Evolutionary conservation across 2,329 filamentous ascomycete genomes (phyloP).

Genomic region (Apiospora saccharicola): DNA sequence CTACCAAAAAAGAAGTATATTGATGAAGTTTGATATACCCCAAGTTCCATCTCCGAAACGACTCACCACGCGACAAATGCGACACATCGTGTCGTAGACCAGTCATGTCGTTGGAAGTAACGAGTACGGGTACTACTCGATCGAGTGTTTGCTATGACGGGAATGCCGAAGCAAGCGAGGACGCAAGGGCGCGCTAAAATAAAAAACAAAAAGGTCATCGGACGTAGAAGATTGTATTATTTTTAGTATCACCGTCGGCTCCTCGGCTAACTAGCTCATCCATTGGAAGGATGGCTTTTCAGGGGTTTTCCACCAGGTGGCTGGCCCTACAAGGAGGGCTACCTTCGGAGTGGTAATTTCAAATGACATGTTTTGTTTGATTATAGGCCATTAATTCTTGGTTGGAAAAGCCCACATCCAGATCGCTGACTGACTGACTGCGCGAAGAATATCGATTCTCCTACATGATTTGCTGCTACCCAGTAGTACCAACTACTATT

Average conservation of each 20-base stretch:
- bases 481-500: neutral
- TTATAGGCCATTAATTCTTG: neutral
- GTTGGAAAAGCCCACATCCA: neutral
- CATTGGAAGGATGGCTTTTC: neutral
- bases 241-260: slow-evolving; percentile 10
- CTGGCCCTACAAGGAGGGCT: neutral
- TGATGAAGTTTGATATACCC: neutral
- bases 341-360: neutral
- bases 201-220: neutral
- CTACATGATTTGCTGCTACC: neutral
- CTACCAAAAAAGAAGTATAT: neutral
- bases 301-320: neutral
- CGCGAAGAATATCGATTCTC: neutral
- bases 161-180: neutral
- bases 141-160: neutral
- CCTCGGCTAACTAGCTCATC: neutral
- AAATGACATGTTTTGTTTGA: neutral
- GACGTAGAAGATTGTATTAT: neutral
- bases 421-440: neutral
- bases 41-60: neutral
- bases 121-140: neutral
- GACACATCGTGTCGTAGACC: neutral
- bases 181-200: neutral
- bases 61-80: neutral
- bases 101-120: neutral